Conservation (phyloP, 1,284 basidiomycete genomes). For the Sporisorium exsertum region DNA sequence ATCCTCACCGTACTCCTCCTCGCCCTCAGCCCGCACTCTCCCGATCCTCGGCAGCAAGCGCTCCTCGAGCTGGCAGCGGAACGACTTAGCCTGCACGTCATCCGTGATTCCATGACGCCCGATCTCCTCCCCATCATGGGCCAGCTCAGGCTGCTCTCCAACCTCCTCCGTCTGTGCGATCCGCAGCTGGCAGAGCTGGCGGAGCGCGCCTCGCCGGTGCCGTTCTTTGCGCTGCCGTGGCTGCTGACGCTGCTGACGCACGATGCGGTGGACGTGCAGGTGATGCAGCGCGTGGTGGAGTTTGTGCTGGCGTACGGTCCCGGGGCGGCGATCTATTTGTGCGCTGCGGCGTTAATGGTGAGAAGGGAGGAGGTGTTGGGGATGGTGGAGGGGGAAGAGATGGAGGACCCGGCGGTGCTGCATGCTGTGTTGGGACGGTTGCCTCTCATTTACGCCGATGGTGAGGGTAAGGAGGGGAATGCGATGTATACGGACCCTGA, state of each 20-base stretch:
- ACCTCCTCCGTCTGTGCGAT: slow-evolving; percentile 79
- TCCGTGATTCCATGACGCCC: slow-evolving; percentile 88
- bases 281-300: slow-evolving; percentile 87
- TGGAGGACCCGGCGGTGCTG: slow-evolving; percentile 51
- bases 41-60: slow-evolving; percentile 8
- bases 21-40: slow-evolving; percentile 71
- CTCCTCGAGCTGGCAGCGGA: slow-evolving; percentile 65
- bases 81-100: slow-evolving; percentile 81
- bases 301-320: slow-evolving; percentile 86
- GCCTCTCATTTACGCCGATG: slow-evolving; percentile 13
- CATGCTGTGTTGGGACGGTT: slow-evolving; percentile 47
- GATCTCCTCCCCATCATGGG: slow-evolving; percentile 87
- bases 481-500: slow-evolving; percentile 46
- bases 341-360: slow-evolving; percentile 74
- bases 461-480: neutral
- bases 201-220: slow-evolving; percentile 77
- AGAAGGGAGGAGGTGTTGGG: slow-evolving; percentile 25
- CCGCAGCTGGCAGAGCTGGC: slow-evolving; percentile 78
- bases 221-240: slow-evolving; percentile 89
- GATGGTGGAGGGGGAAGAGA: slow-evolving; percentile 34
- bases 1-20: slow-evolving; percentile 87
- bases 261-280: slow-evolving; percentile 76
- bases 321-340: slow-evolving; percentile 82
- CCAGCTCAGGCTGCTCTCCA: slow-evolving; percentile 78
- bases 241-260: slow-evolving; percentile 91